Percentiles rank a stretch among this genome's conserved stretches.
These are phyloP conservation scores for Cucumis cinereus DNA, from an alignment of 306 rosid species.

Conservation along the genomic window DNA sequence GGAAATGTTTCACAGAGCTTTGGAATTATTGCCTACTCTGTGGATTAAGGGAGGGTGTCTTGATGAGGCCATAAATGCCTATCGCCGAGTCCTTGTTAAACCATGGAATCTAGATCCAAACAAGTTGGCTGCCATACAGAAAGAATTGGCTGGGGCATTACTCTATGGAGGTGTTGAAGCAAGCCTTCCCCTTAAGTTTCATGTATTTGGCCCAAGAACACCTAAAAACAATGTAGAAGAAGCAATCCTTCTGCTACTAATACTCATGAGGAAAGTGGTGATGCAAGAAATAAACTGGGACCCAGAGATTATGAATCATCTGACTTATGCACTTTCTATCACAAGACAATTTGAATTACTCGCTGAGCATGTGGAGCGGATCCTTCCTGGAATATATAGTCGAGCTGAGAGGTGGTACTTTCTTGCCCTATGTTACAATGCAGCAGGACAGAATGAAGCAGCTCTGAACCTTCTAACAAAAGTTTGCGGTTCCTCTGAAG, in stretches of 20 bases:
- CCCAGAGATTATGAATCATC: slow-evolving; percentile 59
- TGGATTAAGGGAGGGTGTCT: slow-evolving; percentile 66
- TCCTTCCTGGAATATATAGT: slow-evolving; percentile 50
- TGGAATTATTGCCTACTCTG: slow-evolving; percentile 65
- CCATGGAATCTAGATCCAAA: slow-evolving; percentile 74
- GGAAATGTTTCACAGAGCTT: slow-evolving; percentile 69
- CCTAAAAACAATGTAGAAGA: slow-evolving; percentile 60
- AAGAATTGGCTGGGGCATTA: slow-evolving; percentile 55
- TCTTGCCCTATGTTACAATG: slow-evolving; percentile 86
- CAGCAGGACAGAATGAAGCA: slow-evolving; percentile 49
- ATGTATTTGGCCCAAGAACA: slow-evolving; percentile 37
- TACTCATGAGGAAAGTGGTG: slow-evolving; percentile 50
- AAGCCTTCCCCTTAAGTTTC: slow-evolving; percentile 41
- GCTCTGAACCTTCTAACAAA: slow-evolving; percentile 71
- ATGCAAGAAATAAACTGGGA: slow-evolving; percentile 65
- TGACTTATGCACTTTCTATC: slow-evolving; percentile 68
- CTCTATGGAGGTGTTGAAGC: slow-evolving; percentile 78
- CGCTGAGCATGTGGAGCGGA: slow-evolving; percentile 67
- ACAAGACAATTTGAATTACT: slow-evolving; percentile 50
- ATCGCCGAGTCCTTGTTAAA: slow-evolving; percentile 52
- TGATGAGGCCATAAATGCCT: slow-evolving; percentile 64
- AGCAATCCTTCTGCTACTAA: slow-evolving; percentile 52
- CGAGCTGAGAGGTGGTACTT: slow-evolving; percentile 77
- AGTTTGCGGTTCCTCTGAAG: slow-evolving; percentile 64
- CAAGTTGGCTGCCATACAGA: slow-evolving; percentile 54